These are phyloP conservation scores for Arachis hypogaea DNA, from an alignment of 306 rosid genomes.

Conservation along the genomic window DNA sequence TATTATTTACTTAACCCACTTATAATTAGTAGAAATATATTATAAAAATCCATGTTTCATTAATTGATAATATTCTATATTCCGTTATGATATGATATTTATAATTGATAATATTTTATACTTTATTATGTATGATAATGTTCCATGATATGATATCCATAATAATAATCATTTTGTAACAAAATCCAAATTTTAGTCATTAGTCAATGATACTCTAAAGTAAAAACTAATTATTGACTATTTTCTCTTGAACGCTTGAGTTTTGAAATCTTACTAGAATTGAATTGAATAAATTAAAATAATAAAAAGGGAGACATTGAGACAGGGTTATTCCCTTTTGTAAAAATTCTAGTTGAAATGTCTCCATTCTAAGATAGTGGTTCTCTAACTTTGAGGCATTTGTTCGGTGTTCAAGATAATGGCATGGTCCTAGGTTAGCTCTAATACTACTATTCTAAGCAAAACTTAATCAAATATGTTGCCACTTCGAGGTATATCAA, in stretches of 20 bases:
- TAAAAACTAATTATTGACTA: slow-evolving; percentile 4
- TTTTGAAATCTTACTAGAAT: neutral
- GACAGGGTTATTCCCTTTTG: neutral
- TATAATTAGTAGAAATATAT: too few relatives aligned
- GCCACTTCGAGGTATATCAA: slow-evolving; percentile 11
- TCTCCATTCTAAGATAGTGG: neutral
- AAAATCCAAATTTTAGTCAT: neutral
- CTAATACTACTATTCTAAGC: too few relatives aligned
- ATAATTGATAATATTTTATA: too few relatives aligned
- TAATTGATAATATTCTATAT: too few relatives aligned
- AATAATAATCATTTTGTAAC: too few relatives aligned
- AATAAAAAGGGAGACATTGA: too few relatives aligned
- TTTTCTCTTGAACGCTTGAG: neutral
- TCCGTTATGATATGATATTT: too few relatives aligned
- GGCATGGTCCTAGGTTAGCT: slow-evolving; percentile 3
- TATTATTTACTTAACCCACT: too few relatives aligned
- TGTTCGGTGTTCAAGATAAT: neutral
- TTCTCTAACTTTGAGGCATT: slow-evolving; percentile 33
- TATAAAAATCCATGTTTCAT: too few relatives aligned
- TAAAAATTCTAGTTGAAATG: neutral
- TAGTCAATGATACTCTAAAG: neutral
- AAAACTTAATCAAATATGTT: slow-evolving; percentile 8
- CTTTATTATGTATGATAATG: too few relatives aligned
- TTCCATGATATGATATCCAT: too few relatives aligned
- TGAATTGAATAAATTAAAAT: neutral